Conservation (phyloP, 2,329 filamentous ascomycete species). For the Scolecobasidium constrictum region DNA sequence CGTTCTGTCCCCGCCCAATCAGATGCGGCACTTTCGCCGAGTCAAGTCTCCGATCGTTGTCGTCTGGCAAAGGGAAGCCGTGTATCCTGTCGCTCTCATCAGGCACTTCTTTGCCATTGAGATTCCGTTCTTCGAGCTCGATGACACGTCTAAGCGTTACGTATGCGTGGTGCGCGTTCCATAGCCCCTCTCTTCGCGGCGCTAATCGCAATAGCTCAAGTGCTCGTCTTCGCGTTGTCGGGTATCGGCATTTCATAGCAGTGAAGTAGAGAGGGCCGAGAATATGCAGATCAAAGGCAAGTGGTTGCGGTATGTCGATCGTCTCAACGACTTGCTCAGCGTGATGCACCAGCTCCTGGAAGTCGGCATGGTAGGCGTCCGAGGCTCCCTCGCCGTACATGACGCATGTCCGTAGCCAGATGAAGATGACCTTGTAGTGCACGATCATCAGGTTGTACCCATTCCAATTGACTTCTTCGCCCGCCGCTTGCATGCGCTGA, state of each 20-base stretch:
- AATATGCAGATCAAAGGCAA: conserved; percentile 5
- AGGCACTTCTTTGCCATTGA: neutral
- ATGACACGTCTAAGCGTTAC: conserved; percentile 1
- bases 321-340: neutral
- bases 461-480: neutral
- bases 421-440: conserved; percentile 1
- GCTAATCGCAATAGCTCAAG: conserved; percentile 1
- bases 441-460: neutral
- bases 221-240: conserved; percentile 1
- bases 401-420: conserved; percentile 3
- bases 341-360: conserved; percentile 2
- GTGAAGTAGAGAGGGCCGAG: conserved; percentile 3
- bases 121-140: conserved; percentile 5
- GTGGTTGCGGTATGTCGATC: neutral
- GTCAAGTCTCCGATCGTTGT: neutral
- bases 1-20: neutral
- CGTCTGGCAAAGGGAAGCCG: neutral
- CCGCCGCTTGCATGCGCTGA: neutral
- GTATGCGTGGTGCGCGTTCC: conserved; percentile 3
- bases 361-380: conserved; percentile 1
- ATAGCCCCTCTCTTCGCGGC: conserved; percentile 4
- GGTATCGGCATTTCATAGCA: conserved; percentile 9
- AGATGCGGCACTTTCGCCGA: neutral
- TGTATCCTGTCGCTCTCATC: neutral
- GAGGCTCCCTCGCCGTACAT: neutral